Percentiles rank a stretch among this genome's conserved stretches.
These are phyloP conservation scores for Macrophomina tecta DNA, from an alignment of 2,329 filamentous ascomycete genomes.

Conservation along the genomic window DNA sequence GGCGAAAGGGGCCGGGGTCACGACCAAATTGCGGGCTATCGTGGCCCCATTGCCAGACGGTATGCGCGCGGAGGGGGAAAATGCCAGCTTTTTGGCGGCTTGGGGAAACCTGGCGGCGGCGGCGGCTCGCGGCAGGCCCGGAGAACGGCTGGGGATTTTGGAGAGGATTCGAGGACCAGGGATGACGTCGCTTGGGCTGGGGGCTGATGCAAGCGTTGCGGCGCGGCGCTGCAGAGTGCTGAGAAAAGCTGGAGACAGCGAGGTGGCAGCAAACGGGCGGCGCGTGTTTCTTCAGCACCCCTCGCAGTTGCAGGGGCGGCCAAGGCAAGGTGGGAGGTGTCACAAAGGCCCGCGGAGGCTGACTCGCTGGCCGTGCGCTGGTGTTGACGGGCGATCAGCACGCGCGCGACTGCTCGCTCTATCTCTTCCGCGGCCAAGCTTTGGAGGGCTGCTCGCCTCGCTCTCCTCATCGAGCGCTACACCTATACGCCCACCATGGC, in stretches of 20 bases:
- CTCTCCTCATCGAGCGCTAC: too few species aligned
- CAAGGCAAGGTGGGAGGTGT: conserved; percentile 11
- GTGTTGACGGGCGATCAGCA: conserved; percentile 14
- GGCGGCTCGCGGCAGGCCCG: conserved; percentile 20
- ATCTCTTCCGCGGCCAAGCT: conserved; percentile 22
- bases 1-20: conserved; percentile 28
- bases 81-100: neutral
- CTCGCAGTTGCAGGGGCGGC: conserved; percentile 11
- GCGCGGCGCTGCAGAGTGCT: conserved; percentile 10
- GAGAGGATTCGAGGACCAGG: conserved; percentile 15
- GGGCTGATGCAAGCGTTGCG: conserved; percentile 20
- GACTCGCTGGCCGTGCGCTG: conserved; percentile 3
- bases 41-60: conserved; percentile 23
- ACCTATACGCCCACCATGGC: neutral
- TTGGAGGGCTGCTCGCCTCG: neutral
- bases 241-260: neutral
- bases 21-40: conserved; percentile 28
- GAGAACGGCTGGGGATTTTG: conserved; percentile 1
- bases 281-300: conserved; percentile 11
- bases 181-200: conserved; percentile 22
- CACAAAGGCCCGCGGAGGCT: neutral
- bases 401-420: neutral
- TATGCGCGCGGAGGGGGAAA: neutral
- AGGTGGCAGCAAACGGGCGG: neutral
- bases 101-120: neutral